phyloP scores from a whole-genome alignment of 2,329 filamentous ascomycete genomes.

The Mycosphaerella arachidis region DNA sequence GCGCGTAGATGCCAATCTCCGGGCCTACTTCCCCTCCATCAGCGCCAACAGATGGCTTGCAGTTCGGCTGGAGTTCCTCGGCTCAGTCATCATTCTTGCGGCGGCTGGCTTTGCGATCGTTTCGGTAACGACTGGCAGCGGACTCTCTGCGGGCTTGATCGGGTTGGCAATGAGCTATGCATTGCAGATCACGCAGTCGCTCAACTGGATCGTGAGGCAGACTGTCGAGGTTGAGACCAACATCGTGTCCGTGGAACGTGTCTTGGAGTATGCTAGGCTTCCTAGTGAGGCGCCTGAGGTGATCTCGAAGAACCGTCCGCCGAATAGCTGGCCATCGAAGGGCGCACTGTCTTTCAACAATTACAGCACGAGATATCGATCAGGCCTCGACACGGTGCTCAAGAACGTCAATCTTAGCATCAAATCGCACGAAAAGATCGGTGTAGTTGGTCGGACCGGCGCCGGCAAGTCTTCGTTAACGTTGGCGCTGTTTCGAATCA shows the following conservation, averaged over 20 bases:
- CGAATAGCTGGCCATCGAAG: slow-evolving; percentile 84
- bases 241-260: slow-evolving; percentile 95
- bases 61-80: slow-evolving; percentile 90
- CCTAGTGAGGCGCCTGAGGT: slow-evolving; percentile 94
- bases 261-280: slow-evolving; percentile 87
- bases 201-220: slow-evolving; percentile 99
- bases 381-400: slow-evolving; percentile 83
- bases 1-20: slow-evolving; percentile 90
- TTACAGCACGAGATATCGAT: slow-evolving; percentile 89
- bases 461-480: slow-evolving; percentile 95
- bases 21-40: slow-evolving; percentile 93
- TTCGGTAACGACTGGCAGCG: slow-evolving; percentile 65
- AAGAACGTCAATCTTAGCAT: slow-evolving; percentile 90
- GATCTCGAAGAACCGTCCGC: slow-evolving; percentile 78
- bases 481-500: slow-evolving; percentile 88
- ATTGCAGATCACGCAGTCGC: slow-evolving; percentile 89
- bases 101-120: slow-evolving; percentile 79
- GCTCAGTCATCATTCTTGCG: slow-evolving; percentile 85
- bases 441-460: slow-evolving; percentile 95
- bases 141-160: slow-evolving; percentile 67
- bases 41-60: slow-evolving; percentile 89
- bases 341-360: slow-evolving; percentile 87
- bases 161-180: slow-evolving; percentile 97
- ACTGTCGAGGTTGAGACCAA: slow-evolving; percentile 99
- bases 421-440: slow-evolving; percentile 96